Percentiles rank a stretch among this genome's conserved stretches.
Evolutionary conservation across 225 moss, liverwort and hornwort species (phyloP).

Genomic region (Bryum argenteum): DNA sequence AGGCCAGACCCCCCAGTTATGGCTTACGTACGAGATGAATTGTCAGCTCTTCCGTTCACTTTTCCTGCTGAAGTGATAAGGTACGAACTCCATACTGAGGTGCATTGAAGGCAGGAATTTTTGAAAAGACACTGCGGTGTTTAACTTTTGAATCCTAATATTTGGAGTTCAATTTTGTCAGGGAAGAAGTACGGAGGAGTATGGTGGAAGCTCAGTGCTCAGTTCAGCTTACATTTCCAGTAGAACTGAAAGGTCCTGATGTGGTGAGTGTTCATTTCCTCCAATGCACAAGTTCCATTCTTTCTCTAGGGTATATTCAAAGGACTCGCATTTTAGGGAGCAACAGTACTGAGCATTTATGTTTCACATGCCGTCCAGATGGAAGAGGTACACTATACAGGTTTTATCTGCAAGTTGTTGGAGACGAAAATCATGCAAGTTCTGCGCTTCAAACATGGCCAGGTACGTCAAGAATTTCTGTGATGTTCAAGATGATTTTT

Average conservation of each 20-base stretch:
- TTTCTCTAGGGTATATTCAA: neutral
- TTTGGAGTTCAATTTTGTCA: conserved; percentile 35
- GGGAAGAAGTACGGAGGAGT: conserved; percentile 86
- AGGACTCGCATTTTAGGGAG: neutral
- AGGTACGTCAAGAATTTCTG: conserved; percentile 46
- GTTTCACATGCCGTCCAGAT: conserved; percentile 56
- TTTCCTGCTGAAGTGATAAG: conserved; percentile 89
- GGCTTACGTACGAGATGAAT: conserved; percentile 79
- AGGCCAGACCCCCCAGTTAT: conserved; percentile 71
- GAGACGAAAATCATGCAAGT: conserved; percentile 97
- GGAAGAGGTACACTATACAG: conserved; percentile 88
- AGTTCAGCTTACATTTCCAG: conserved; percentile 94
- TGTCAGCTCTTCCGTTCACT: conserved; percentile 81
- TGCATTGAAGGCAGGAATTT: no score
- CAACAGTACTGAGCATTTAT: conserved; percentile 18
- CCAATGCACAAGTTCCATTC: neutral
- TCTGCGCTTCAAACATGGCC: conserved; percentile 94
- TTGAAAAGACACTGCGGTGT: no score
- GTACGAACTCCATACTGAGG: conserved; percentile 39
- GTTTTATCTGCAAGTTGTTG: conserved; percentile 90
- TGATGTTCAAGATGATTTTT: neutral
- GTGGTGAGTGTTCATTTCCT: conserved; percentile 64
- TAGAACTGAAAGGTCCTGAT: conserved; percentile 76
- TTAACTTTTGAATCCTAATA: conserved; percentile 1
- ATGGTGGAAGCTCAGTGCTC: conserved; percentile 98